phyloP scores from a whole-genome alignment of 2,329 filamentous ascomycete species.

The Xylariaceae sp. region DNA sequence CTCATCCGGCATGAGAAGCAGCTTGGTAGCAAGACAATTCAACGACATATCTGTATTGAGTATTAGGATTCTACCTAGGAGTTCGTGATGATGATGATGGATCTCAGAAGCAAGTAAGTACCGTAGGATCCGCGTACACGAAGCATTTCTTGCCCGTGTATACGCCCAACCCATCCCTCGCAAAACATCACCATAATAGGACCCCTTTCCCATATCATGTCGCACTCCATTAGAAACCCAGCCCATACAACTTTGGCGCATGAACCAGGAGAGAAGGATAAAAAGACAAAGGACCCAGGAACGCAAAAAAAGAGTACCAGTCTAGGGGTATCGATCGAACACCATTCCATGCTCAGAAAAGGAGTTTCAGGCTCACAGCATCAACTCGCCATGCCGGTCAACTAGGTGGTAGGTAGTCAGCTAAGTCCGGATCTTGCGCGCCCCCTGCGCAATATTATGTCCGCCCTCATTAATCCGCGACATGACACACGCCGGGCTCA shows the following conservation, averaged over 20 bases:
- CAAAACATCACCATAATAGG: neutral
- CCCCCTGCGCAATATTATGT: conserved; percentile 48
- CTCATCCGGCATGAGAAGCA: too few relatives aligned
- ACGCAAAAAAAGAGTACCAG: neutral
- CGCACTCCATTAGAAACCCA: neutral
- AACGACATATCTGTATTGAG: too few relatives aligned
- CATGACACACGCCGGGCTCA: conserved; percentile 76
- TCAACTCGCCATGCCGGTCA: neutral
- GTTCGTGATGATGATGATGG: too few relatives aligned
- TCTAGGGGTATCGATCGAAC: neutral
- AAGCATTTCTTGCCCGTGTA: too few relatives aligned
- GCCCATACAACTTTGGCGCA: neutral
- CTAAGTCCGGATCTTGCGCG: conserved; percentile 41
- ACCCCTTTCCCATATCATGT: neutral
- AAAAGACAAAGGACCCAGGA: neutral
- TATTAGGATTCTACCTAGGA: too few relatives aligned
- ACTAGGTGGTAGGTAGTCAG: neutral
- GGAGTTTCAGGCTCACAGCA: neutral
- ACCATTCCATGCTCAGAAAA: neutral
- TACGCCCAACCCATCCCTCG: neutral
- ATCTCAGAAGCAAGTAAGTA: too few relatives aligned
- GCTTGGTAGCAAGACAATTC: too few relatives aligned
- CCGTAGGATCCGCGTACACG: too few relatives aligned
- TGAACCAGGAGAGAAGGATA: neutral
- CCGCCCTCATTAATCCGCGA: conserved; percentile 60